Evolutionary conservation across 2,329 filamentous ascomycete species (phyloP).

Genomic region (Fusarium phyllophilum): DNA sequence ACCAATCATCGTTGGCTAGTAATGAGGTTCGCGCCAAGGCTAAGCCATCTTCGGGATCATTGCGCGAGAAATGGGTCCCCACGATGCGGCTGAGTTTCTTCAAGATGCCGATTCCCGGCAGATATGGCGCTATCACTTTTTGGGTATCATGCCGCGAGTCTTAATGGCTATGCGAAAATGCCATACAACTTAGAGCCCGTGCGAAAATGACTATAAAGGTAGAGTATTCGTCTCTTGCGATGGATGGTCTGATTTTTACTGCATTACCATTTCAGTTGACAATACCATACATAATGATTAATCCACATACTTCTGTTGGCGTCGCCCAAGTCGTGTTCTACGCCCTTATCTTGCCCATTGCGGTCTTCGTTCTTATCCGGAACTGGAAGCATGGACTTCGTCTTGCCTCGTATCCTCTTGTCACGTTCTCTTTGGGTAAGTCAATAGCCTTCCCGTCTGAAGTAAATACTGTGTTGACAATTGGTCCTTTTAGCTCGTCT

Average conservation of each 20-base stretch:
- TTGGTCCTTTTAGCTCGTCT: not conserved
- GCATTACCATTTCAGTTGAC: too few species aligned
- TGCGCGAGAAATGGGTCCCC: not conserved
- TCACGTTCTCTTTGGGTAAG: not conserved
- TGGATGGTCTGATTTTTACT: too few species aligned
- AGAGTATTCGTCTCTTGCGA: accelerated
- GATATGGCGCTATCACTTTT: not conserved
- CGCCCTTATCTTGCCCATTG: not conserved
- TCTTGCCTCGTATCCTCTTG: not conserved
- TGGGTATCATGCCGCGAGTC: not conserved
- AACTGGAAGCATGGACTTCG: not conserved
- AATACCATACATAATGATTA: not conserved
- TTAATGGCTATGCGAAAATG: not conserved
- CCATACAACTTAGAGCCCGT: not conserved
- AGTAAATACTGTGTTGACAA: accelerated
- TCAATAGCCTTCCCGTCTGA: accelerated
- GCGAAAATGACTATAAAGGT: not conserved
- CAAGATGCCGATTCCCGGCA: not conserved
- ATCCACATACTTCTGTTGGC: not conserved
- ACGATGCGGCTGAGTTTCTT: not conserved
- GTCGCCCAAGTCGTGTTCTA: not conserved
- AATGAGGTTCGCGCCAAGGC: not conserved
- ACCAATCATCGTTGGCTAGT: accelerated
- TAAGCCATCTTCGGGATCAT: not conserved
- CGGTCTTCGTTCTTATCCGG: not conserved